Percentiles rank a stretch among this genome's conserved stretches.
phyloP scores from a whole-genome alignment of 768 basidiomycete genomes.

The Hygrophorus russula region DNA sequence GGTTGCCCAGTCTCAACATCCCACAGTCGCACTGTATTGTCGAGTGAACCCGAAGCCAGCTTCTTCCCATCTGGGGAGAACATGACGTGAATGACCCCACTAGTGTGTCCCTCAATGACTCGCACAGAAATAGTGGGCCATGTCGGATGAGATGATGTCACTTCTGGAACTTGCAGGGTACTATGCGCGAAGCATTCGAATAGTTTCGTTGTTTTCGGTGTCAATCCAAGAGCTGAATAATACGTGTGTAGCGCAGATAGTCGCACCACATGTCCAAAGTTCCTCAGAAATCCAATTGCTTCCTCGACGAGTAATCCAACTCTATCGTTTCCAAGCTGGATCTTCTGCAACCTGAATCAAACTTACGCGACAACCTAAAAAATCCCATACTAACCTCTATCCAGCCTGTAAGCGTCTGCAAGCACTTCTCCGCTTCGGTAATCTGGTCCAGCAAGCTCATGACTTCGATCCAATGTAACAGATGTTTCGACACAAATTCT shows the following conservation, averaged over 20 bases:
- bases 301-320: background rate
- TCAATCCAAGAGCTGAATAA: background rate
- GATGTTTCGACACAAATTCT: too few species aligned
- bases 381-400: conserved; percentile 1
- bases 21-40: too few species aligned
- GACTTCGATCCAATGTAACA: too few species aligned
- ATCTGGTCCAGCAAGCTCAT: too few species aligned
- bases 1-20: too few species aligned
- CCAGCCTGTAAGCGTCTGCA: conserved; percentile 1
- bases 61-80: too few species aligned
- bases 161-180: conserved; percentile 14
- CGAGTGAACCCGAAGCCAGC: too few species aligned
- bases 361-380: conserved; percentile 1
- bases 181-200: too few species aligned
- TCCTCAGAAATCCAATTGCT: background rate
- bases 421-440: too few species aligned
- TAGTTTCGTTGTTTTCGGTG: too few species aligned
- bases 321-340: background rate
- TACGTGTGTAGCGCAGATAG: background rate
- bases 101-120: conserved; percentile 8
- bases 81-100: conserved; percentile 11
- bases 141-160: too few species aligned
- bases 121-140: too few species aligned
- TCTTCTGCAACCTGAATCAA: background rate
- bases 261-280: conserved; percentile 1